Conservation (phyloP, 2,329 filamentous ascomycete genomes). For the Penicillium sclerotiorum region DNA sequence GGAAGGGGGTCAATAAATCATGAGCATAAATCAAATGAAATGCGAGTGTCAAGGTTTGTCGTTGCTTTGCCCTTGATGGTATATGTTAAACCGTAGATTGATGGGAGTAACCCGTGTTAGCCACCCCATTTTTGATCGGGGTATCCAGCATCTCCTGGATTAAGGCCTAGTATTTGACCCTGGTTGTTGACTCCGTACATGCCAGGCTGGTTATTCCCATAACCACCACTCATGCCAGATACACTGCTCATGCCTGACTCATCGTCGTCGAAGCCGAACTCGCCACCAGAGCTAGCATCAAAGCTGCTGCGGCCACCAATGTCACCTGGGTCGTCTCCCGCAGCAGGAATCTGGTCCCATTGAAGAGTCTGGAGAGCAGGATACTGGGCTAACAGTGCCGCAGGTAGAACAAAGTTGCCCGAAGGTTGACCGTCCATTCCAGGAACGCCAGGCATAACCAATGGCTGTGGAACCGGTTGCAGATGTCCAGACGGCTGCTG, state of each 20-base stretch:
- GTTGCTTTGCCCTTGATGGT: conserved; percentile 9
- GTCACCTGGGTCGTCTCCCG: conserved; percentile 58
- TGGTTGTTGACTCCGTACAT: conserved; percentile 33
- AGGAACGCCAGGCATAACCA: conserved; percentile 66
- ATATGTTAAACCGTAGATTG: not conserved
- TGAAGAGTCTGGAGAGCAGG: conserved; percentile 89
- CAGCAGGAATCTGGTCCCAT: conserved; percentile 74
- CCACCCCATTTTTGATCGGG: conserved; percentile 33
- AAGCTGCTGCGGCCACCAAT: conserved; percentile 67
- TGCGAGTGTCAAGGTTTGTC: conserved; percentile 5
- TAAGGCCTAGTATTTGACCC: conserved; percentile 33
- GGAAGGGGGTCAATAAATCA: conserved; percentile 2
- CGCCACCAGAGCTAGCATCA: conserved; percentile 48
- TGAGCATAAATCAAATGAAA: conserved; percentile 1
- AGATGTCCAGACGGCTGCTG: conserved; percentile 64
- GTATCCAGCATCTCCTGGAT: conserved; percentile 31
- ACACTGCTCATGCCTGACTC: conserved; percentile 40
- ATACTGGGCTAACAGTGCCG: conserved; percentile 86
- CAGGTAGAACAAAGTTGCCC: conserved; percentile 74
- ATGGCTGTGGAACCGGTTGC: conserved; percentile 58
- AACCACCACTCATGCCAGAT: conserved; percentile 39
- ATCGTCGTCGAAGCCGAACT: conserved; percentile 48
- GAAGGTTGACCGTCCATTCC: conserved; percentile 59
- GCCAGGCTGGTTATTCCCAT: conserved; percentile 34
- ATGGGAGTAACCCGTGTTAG: conserved; percentile 4